Percentiles rank a stretch among this genome's conserved stretches.
Evolutionary conservation across 805 yeast genomes (phyloP).

Genomic region (Metschnikowia gelsemii): DNA sequence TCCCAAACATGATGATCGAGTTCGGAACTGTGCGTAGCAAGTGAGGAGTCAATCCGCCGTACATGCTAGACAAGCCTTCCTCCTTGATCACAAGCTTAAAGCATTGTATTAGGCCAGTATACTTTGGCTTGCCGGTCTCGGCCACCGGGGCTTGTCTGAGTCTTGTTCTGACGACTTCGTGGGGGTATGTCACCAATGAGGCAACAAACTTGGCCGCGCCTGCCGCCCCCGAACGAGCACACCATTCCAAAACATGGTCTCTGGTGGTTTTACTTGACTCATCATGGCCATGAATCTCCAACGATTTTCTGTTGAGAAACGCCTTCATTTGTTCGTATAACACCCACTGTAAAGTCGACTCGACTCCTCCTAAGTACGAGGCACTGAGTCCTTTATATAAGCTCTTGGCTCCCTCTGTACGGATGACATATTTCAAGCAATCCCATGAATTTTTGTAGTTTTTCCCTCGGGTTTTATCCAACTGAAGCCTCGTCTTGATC

Average conservation of each 20-base stretch:
- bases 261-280: slow-evolving; percentile 38
- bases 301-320: slow-evolving; percentile 54
- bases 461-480: slow-evolving; percentile 70
- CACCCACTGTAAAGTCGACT: slow-evolving; percentile 94
- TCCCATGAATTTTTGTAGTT: slow-evolving; percentile 83
- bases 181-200: slow-evolving; percentile 91
- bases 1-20: slow-evolving; percentile 97
- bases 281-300: slow-evolving; percentile 33
- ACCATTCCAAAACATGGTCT: slow-evolving; percentile 83
- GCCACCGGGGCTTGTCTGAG: slow-evolving; percentile 86
- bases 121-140: slow-evolving; percentile 76
- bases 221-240: slow-evolving; percentile 95
- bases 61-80: slow-evolving; percentile 91
- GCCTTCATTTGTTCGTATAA: slow-evolving; percentile 91
- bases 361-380: slow-evolving; percentile 89
- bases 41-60: slow-evolving; percentile 98
- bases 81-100: slow-evolving; percentile 82
- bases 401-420: slow-evolving; percentile 75
- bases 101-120: slow-evolving; percentile 85
- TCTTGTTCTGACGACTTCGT: slow-evolving; percentile 94
- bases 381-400: slow-evolving; percentile 92
- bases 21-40: slow-evolving; percentile 95
- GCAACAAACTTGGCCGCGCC: slow-evolving; percentile 95
- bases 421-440: slow-evolving; percentile 67
- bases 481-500: slow-evolving; percentile 88